Conservation (phyloP, 2,329 filamentous ascomycete genomes). For the Exophiala viscosa region DNA sequence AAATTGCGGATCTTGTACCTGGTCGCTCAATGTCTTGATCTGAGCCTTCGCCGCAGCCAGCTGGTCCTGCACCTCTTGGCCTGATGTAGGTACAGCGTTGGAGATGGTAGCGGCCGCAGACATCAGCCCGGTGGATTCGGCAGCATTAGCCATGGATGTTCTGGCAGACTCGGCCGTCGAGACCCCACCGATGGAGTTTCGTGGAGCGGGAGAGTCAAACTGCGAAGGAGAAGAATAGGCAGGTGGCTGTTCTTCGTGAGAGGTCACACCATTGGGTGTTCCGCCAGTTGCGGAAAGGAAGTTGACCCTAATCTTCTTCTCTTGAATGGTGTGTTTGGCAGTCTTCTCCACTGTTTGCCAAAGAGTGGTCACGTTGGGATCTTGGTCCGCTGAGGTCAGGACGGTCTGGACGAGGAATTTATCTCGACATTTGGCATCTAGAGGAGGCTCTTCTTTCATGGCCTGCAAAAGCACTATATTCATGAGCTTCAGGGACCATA, state of each 20-base stretch:
- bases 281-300: constrained; percentile 67
- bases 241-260: constrained; percentile 46
- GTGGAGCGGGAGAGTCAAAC: constrained; percentile 44
- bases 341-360: constrained; percentile 71
- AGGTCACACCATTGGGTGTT: constrained; percentile 35
- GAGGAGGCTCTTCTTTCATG: constrained; percentile 90
- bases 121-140: constrained; percentile 35
- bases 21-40: constrained; percentile 64
- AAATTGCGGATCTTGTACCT: constrained; percentile 64
- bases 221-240: constrained; percentile 56
- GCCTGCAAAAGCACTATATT: constrained; percentile 82
- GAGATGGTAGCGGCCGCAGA: constrained; percentile 50
- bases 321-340: constrained; percentile 73
- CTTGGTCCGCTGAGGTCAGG: constrained; percentile 74
- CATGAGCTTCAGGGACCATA: constrained; percentile 4
- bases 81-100: constrained; percentile 45
- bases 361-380: constrained; percentile 76
- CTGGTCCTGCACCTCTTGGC: constrained; percentile 67
- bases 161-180: constrained; percentile 26
- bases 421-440: constrained; percentile 87
- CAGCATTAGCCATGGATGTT: constrained; percentile 26
- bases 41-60: constrained; percentile 71
- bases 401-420: constrained; percentile 97
- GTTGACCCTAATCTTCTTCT: constrained; percentile 91
- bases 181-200: constrained; percentile 30